A percentile compares a stretch with the other conserved stretches of the same genome.
Evolutionary conservation across 495 filamentous ascomycete species (phyloP).

Genomic region (Amorphotheca resinae): DNA sequence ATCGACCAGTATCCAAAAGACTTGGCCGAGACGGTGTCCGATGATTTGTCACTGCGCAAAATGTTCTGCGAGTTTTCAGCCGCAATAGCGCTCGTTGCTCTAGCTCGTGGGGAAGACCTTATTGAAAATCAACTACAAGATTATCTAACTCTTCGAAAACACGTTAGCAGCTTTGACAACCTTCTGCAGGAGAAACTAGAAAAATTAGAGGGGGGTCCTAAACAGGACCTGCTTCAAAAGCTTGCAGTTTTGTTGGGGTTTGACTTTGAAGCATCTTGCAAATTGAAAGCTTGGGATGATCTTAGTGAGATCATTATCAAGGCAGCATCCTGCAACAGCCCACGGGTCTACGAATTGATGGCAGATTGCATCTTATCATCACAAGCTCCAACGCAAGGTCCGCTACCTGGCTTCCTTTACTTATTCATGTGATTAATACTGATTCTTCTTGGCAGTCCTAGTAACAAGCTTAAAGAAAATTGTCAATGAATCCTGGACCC

Average conservation of each 20-base stretch:
- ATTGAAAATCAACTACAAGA: constrained; percentile 43
- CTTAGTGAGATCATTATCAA: constrained; percentile 49
- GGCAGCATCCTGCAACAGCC: constrained; percentile 26
- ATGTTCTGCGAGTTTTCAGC: constrained; percentile 61
- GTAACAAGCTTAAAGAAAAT: constrained; percentile 45
- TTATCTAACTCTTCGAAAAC: constrained; percentile 45
- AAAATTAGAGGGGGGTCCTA: constrained; percentile 29
- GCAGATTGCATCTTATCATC: constrained; percentile 49
- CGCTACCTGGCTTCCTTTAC: background rate
- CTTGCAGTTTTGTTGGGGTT: constrained; percentile 52
- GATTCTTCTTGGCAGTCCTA: constrained; percentile 18
- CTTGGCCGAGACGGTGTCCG: constrained; percentile 23
- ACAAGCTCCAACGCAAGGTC: constrained; percentile 36
- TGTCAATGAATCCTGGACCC: constrained; percentile 47
- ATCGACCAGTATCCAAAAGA: constrained; percentile 45
- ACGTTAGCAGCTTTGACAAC: constrained; percentile 42
- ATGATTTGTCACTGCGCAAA: constrained; percentile 43
- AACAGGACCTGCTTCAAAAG: constrained; percentile 44
- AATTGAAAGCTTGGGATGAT: constrained; percentile 54
- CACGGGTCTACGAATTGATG: constrained; percentile 35
- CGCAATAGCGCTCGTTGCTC: constrained; percentile 41
- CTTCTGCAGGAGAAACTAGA: constrained; percentile 32
- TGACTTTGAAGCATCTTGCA: constrained; percentile 62
- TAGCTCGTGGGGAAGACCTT: constrained; percentile 54
- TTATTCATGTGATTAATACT: background rate